Conservation (phyloP, 371 early-diverging fungal genomes). For the Fennellomyces sp. region DNA sequence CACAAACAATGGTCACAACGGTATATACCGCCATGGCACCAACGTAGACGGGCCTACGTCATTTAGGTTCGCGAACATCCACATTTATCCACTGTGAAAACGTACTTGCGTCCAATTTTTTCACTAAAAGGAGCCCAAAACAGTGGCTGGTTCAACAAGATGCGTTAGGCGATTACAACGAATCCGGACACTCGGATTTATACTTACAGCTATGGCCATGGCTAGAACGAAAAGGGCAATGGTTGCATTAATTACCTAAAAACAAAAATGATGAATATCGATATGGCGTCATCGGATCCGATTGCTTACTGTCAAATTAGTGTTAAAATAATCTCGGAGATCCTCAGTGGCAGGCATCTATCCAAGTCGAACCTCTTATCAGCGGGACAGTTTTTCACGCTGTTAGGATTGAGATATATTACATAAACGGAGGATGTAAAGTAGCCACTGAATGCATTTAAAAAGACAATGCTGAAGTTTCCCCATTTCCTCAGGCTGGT, state of each 20-base stretch:
- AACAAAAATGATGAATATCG: background rate
- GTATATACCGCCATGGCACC: slow-evolving; percentile 22
- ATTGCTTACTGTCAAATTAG: slow-evolving; percentile 16
- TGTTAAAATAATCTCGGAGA: slow-evolving; percentile 19
- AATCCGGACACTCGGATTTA: too few relatives aligned
- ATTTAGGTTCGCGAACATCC: background rate
- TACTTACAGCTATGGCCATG: slow-evolving; percentile 20
- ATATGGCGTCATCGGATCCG: too few relatives aligned
- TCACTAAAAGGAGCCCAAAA: slow-evolving; percentile 44
- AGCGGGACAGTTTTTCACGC: background rate
- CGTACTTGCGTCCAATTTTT: slow-evolving; percentile 36
- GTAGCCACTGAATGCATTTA: slow-evolving; percentile 34
- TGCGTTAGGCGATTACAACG: too few relatives aligned
- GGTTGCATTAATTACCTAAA: slow-evolving; percentile 19
- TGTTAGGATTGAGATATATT: background rate
- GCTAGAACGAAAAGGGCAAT: slow-evolving; percentile 18
- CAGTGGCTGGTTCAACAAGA: too few relatives aligned
- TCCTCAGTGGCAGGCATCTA: slow-evolving; percentile 40
- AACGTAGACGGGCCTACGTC: slow-evolving; percentile 17
- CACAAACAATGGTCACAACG: slow-evolving; percentile 35
- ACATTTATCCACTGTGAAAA: too few relatives aligned
- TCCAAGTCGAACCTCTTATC: background rate
- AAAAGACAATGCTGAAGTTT: slow-evolving; percentile 23
- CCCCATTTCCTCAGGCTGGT: slow-evolving; percentile 20
- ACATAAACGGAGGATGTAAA: slow-evolving; percentile 41